Conservation (phyloP, 176 grass and related monocot genomes). For the Phragmites australis region DNA sequence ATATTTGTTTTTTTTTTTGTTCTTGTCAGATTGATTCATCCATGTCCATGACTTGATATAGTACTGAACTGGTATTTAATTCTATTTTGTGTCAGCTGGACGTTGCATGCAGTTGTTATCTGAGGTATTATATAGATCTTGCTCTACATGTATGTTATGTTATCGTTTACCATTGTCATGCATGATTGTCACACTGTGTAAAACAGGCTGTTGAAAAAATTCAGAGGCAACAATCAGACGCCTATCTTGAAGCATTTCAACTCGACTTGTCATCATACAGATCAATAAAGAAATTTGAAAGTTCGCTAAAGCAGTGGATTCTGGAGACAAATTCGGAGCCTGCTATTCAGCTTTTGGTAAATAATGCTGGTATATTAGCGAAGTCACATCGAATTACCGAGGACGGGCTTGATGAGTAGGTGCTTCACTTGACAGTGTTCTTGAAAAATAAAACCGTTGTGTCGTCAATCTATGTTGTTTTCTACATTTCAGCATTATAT, state of each 20-base stretch:
- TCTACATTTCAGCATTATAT: neutral
- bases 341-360: constrained; percentile 85
- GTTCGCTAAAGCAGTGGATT: constrained; percentile 63
- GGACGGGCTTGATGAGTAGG: constrained; percentile 81
- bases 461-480: constrained; percentile 11
- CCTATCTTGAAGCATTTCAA: constrained; percentile 58
- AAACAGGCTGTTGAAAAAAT: constrained; percentile 67
- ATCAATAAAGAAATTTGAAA: constrained; percentile 77
- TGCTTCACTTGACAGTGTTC: constrained; percentile 22
- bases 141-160: constrained; percentile 13
- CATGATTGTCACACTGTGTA: constrained; percentile 6
- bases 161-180: constrained; percentile 6
- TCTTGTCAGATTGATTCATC: neutral
- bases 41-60: neutral
- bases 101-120: constrained; percentile 46
- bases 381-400: constrained; percentile 58
- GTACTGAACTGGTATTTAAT: constrained; percentile 7
- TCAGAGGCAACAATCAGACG: constrained; percentile 48
- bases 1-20: neutral
- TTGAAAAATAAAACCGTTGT: neutral
- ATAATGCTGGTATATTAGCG: constrained; percentile 94
- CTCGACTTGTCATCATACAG: constrained; percentile 69
- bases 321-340: constrained; percentile 46
- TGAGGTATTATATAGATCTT: constrained; percentile 55
- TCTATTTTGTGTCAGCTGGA: constrained; percentile 54